Conservation (phyloP, 345 rosid species). For the Aegle marmelos region DNA sequence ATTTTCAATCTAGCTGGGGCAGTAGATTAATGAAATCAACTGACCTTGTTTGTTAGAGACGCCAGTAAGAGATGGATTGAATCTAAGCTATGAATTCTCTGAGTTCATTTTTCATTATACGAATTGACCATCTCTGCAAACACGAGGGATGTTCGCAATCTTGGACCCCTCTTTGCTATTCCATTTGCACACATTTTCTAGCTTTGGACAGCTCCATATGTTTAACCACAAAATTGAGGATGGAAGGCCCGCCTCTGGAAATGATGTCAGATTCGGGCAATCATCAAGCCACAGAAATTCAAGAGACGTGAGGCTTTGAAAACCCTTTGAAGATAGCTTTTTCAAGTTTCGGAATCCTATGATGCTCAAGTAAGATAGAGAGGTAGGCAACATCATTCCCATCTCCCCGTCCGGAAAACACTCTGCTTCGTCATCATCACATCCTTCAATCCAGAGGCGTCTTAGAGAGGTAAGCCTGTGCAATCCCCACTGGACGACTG, state of each 20-base stretch:
- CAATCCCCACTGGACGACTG: neutral
- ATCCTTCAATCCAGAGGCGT: neutral
- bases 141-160: neutral
- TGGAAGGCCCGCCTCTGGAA: neutral
- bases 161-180: neutral
- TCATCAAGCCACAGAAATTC: neutral
- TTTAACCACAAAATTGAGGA: too few relatives aligned
- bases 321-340: neutral
- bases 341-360: neutral
- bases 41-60: too few relatives aligned
- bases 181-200: neutral
- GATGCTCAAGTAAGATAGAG: accelerated
- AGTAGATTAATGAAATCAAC: too few relatives aligned
- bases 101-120: too few relatives aligned
- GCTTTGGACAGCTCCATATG: too few relatives aligned
- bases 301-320: neutral
- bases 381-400: neutral
- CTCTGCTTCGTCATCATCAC: neutral
- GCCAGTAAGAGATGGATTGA: too few relatives aligned
- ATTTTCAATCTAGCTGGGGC: too few relatives aligned
- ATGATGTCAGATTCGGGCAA: neutral
- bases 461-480: neutral
- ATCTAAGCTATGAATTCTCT: too few relatives aligned
- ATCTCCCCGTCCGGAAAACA: neutral
- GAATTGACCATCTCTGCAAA: neutral